Evolutionary conservation across 1,284 basidiomycete genomes (phyloP), one percentile per base, ranked within the genome.

Genomic region (Baeospora myosura): DNA sequence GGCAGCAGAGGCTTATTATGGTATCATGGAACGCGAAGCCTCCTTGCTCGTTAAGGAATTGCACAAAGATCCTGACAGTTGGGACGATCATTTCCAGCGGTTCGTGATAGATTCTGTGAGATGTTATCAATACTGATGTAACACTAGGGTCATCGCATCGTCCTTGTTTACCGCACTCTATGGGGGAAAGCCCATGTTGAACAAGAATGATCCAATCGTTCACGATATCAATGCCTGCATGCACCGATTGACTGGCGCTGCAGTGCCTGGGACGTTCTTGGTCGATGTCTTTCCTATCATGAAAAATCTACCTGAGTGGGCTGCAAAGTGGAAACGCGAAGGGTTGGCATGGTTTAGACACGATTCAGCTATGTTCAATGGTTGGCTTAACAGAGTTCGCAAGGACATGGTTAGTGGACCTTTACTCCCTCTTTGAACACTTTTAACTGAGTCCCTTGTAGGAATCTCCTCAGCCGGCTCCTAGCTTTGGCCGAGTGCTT

Each of bases 281-380:
- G 50, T 56, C 36, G 50, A 54, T 17, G 25, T 43, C 30, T 47
- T 54, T 32, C 53, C 53, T 2, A 30, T 48, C 14, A 44, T 70
- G 42, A 59, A 59, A 38, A 53, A 66, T 33, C 47, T 71, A 14
- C 69, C 69, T 4, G 49, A 48, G 17, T 72, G 68, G 68, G 54
- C 68, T 41, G 64, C 64, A 62, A 34, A 60, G 60, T n/a, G n/a
- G n/a, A n/a, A n/a, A n/a, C n/a, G n/a, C n/a, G n/a, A n/a, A n/a
- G n/a, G n/a, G 1, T 41, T 43, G 10, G 47, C 53, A 31, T 64
- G 62, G 59, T 55, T 52, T 36, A 21, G 16, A n/a, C 11, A 20
- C 6, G 22, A 17, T 12, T 16, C 11, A 11, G 35, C n/a, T 10
- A 22, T 60, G 49, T 49, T 55, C 11, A 54, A 61, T 22, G 51